These are phyloP conservation scores for Macroventuria anomochaeta DNA, from an alignment of 2,329 filamentous ascomycete genomes.

Conservation along the genomic window DNA sequence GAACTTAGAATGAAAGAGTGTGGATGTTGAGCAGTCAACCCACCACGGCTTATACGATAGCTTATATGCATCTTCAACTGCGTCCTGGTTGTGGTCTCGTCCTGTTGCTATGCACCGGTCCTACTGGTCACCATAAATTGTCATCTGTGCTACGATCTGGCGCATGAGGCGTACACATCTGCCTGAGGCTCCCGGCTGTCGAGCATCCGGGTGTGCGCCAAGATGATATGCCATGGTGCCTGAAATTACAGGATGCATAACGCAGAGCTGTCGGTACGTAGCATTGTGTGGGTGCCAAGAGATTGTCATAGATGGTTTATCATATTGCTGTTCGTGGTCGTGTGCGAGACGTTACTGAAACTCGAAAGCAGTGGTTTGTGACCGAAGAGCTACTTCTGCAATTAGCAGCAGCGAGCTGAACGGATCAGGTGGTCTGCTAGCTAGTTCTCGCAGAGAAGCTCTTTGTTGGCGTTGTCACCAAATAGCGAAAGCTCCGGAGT, in stretches of 20 bases:
- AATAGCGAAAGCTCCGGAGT: no score
- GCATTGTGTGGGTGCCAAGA: conserved; percentile 3
- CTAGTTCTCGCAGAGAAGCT: neutral
- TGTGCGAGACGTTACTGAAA: conserved; percentile 16
- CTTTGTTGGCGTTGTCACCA: no score
- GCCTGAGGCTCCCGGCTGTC: conserved; percentile 15
- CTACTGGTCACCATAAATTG: neutral
- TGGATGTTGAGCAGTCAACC: neutral
- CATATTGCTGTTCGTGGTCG: neutral
- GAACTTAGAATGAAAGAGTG: neutral
- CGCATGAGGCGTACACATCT: conserved; percentile 1
- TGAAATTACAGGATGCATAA: conserved; percentile 7
- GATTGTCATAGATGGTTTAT: conserved; percentile 1
- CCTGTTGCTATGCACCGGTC: neutral
- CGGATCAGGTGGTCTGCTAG: neutral
- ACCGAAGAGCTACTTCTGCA: neutral
- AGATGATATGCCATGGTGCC: neutral
- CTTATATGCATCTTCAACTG: conserved; percentile 1
- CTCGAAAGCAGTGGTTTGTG: neutral
- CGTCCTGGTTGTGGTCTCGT: neutral
- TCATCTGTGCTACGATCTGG: conserved; percentile 1
- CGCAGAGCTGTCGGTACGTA: neutral
- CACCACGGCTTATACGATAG: neutral
- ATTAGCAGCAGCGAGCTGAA: neutral
- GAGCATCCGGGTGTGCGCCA: conserved; percentile 11